A percentile compares a stretch with the other conserved stretches of the same genome.
These are phyloP conservation scores for Coleophoma cylindrospora DNA, from an alignment of 2,329 filamentous ascomycete species.

Conservation along the genomic window DNA sequence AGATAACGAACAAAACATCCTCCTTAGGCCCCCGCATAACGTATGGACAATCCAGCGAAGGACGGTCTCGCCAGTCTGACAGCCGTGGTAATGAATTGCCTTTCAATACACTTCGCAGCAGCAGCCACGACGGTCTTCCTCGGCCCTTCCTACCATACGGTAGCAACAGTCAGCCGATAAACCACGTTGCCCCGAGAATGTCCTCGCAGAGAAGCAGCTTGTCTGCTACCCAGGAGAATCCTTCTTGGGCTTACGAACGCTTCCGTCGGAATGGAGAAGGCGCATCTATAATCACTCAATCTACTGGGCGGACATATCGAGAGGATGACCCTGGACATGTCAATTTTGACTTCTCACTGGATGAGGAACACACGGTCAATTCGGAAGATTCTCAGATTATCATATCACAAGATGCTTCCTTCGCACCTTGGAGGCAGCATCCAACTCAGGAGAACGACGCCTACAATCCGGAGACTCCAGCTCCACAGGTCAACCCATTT, in stretches of 20 bases:
- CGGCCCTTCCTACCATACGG: background rate
- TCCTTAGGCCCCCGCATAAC: too few relatives aligned
- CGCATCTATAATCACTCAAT: conserved; percentile 14
- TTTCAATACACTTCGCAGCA: background rate
- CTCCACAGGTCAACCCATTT: conserved; percentile 23
- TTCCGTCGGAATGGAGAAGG: conserved; percentile 7
- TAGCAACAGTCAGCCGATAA: background rate
- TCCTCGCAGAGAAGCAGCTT: conserved; percentile 18
- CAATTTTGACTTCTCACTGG: conserved; percentile 10
- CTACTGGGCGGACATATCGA: conserved; percentile 19
- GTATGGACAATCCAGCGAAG: background rate
- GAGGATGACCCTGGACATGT: conserved; percentile 22
- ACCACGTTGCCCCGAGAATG: background rate
- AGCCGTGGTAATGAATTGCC: background rate
- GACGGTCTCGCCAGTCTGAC: background rate
- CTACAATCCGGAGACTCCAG: conserved; percentile 23
- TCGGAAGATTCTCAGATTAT: conserved; percentile 3
- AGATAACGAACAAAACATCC: too few relatives aligned
- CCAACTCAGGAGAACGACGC: background rate
- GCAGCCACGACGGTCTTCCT: background rate
- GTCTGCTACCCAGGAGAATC: conserved; percentile 23
- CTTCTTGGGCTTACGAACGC: conserved; percentile 19
- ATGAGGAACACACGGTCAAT: conserved; percentile 3
- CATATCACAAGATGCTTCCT: conserved; percentile 18
- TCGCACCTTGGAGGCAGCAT: conserved; percentile 1